Percentiles rank a stretch among this genome's conserved stretches.
phyloP scores from a whole-genome alignment of 495 filamentous ascomycete species.

The Xylaria venustula region DNA sequence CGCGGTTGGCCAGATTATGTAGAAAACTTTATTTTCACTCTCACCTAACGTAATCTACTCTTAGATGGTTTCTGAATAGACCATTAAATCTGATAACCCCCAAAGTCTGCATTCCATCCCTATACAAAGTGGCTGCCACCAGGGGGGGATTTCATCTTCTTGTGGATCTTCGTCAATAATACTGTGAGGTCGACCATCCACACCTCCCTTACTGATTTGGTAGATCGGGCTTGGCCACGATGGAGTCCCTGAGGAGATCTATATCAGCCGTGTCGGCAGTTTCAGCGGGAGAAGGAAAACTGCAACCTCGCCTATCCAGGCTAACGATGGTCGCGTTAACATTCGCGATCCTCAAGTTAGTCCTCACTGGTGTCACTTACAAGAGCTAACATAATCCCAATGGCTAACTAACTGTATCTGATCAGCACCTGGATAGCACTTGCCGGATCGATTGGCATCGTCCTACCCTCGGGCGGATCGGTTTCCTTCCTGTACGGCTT shows the following conservation, averaged over 20 bases:
- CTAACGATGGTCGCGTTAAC: slow-evolving; percentile 34
- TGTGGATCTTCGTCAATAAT: too few relatives aligned
- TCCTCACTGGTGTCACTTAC: neutral
- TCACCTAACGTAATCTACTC: too few relatives aligned
- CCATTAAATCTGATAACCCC: too few relatives aligned
- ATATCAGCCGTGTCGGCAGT: slow-evolving; percentile 7
- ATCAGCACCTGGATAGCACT: slow-evolving; percentile 35
- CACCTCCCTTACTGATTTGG: neutral
- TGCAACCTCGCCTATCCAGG: slow-evolving; percentile 30
- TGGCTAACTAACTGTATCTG: neutral
- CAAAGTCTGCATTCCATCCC: too few relatives aligned
- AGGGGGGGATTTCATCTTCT: too few relatives aligned
- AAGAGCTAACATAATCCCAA: neutral
- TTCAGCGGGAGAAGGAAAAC: slow-evolving; percentile 20
- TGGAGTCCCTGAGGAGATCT: slow-evolving; percentile 10
- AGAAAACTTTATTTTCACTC: too few relatives aligned
- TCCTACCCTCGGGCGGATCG: slow-evolving; percentile 32
- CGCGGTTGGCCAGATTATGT: neutral
- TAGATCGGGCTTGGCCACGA: neutral
- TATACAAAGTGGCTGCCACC: too few relatives aligned
- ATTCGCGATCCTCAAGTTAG: slow-evolving; percentile 37
- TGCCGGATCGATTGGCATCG: slow-evolving; percentile 34
- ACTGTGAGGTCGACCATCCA: too few relatives aligned
- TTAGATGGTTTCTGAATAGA: too few relatives aligned
- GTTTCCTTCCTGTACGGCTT: slow-evolving; percentile 35